Conservation (phyloP, 371 early-diverging fungal genomes). For the Mortierella sp. region DNA sequence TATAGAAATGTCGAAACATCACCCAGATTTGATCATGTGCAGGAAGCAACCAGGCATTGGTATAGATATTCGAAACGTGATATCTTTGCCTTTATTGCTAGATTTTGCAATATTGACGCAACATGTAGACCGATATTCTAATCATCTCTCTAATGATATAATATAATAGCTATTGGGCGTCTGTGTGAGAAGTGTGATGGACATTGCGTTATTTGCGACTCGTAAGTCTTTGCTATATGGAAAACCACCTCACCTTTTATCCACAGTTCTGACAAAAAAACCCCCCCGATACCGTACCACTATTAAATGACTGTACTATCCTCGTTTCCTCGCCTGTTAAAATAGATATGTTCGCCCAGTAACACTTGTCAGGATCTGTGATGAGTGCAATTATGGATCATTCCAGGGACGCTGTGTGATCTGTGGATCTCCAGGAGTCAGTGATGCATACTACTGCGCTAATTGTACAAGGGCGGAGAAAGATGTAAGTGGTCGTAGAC, state of each 20-base stretch:
- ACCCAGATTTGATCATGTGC: constrained; percentile 96
- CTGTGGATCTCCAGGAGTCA: constrained; percentile 92
- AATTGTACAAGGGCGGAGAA: constrained; percentile 93
- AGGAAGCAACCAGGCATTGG: constrained; percentile 95
- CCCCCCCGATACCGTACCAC: no score
- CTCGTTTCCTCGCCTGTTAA: neutral
- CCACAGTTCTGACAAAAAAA: no score
- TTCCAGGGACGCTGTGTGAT: constrained; percentile 93
- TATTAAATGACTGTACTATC: no score
- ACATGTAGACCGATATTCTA: no score
- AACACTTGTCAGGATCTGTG: constrained; percentile 92
- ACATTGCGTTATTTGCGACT: constrained; percentile 96
- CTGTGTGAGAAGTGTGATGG: constrained; percentile 97
- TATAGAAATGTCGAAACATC: constrained; percentile 85
- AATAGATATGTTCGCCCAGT: constrained; percentile 86
- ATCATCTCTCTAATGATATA: neutral
- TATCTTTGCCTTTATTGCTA: no score
- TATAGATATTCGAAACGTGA: constrained; percentile 25
- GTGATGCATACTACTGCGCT: constrained; percentile 97
- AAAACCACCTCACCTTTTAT: no score
- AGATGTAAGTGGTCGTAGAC: constrained; percentile 68
- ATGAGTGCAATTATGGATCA: constrained; percentile 96
- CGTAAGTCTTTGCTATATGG: constrained; percentile 58
- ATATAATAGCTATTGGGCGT: constrained; percentile 88
- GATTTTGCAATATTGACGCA: no score